Base-by-base conservation (phyloP, 768 basidiomycete genomes). In the Kwoniella bestiolae region DNA sequence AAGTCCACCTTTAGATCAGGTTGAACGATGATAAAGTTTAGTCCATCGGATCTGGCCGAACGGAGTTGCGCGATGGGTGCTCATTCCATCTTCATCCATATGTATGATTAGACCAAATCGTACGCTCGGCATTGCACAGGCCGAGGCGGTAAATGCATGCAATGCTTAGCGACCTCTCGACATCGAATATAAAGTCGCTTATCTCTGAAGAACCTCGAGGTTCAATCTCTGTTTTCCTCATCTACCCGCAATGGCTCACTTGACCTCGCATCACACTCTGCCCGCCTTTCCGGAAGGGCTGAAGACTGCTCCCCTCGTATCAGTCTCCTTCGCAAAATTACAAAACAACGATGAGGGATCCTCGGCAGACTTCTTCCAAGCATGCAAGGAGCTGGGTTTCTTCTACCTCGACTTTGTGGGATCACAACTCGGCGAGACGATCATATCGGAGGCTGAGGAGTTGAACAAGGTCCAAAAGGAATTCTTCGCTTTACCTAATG, bases 391-490 rank as follows among this genome's bases (percentile, higher is more conserved):
- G 14, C 68, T 72, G 8, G 71, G 71, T 16, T 72, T 72, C 60
- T 69, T 72, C 68, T 72, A 72, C 59, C 62, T 72, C 44, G 47
- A 69, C 58, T 63, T 72, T 60, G 23, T 60, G 12, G 68, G 68
- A n/a, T 72, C 56, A 12, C 8, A 53, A 3, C 45, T 66, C 4
- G 71, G 71, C 2, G 62, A 72, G 56, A 56, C 25, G 25, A 66
- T 72, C 45, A 56, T 67, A 3, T 14, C n/a, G 8, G 65, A 67
- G 41, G 68, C 71, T 3, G 65, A 72, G 47, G 11, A 60, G 18
- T 52, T 72, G 16, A 65, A 64, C 45, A 34, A 67, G 41, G 28
- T 72, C 6, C 60, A 69, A 58, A 38, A 63, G 32, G 38, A 60
- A 32, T 67, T 72, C 61, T 72, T 67, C 44, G 56, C 50, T n/a